Conservation (phyloP, 345 rosid genomes). For the Schrenkiella parvula region DNA sequence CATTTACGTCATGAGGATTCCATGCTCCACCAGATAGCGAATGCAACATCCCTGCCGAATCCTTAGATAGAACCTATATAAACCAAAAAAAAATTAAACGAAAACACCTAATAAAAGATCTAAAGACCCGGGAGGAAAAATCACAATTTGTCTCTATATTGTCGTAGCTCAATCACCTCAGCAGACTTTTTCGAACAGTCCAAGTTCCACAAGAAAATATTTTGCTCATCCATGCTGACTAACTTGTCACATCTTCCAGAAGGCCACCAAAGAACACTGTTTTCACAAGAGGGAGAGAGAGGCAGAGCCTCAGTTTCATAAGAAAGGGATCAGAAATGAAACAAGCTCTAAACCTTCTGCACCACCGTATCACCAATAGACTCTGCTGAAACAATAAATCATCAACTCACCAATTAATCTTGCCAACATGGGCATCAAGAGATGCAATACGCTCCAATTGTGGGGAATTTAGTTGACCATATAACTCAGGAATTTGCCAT, state of each 20-base stretch:
- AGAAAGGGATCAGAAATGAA: neutral
- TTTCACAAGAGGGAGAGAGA: neutral
- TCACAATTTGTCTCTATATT: neutral
- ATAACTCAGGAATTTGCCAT: conserved; percentile 96
- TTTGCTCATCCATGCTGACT: conserved; percentile 81
- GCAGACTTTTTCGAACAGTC: conserved; percentile 72
- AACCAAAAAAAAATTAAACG: neutral
- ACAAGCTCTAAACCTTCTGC: neutral
- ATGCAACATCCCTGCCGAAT: conserved; percentile 79
- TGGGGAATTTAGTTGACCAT: conserved; percentile 80
- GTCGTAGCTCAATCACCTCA: conserved; percentile 44
- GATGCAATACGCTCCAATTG: conserved; percentile 76
- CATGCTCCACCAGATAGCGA: conserved; percentile 84
- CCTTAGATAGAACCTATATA: conserved; percentile 69
- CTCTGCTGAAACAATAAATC: neutral
- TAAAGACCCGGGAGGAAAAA: neutral
- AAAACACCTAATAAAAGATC: neutral
- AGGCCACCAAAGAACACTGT: conserved; percentile 83
- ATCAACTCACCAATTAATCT: conserved; percentile 73
- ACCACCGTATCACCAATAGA: neutral
- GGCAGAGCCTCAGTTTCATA: neutral
- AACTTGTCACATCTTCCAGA: conserved; percentile 84
- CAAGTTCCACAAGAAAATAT: conserved; percentile 66
- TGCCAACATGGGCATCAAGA: conserved; percentile 76
- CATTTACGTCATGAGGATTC: conserved; percentile 87